phyloP scores from a whole-genome alignment of 768 basidiomycete species.

The Tricholoma terreum region DNA sequence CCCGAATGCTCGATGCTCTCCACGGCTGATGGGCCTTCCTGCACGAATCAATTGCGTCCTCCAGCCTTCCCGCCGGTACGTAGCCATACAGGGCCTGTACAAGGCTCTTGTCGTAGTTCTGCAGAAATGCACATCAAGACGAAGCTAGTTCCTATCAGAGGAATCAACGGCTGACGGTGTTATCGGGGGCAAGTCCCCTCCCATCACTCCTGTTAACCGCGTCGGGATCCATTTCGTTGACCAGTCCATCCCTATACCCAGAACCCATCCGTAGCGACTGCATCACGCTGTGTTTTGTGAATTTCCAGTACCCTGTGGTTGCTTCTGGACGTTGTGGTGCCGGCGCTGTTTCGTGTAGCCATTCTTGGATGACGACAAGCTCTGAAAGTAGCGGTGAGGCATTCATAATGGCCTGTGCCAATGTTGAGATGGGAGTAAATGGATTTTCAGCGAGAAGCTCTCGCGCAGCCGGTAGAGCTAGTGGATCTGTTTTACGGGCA shows the following conservation, averaged over 20 bases:
- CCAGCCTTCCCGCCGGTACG: slow-evolving; percentile 80
- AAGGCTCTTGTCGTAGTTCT: slow-evolving; percentile 82
- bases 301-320: no score
- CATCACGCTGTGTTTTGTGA: slow-evolving; percentile 68
- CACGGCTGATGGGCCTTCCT: slow-evolving; percentile 84
- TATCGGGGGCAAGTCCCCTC: slow-evolving; percentile 65
- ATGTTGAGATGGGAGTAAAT: slow-evolving; percentile 73
- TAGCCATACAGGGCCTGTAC: slow-evolving; percentile 76
- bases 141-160: background rate
- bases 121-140: no score
- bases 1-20: slow-evolving; percentile 87
- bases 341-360: slow-evolving; percentile 82
- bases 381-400: slow-evolving; percentile 67
- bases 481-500: slow-evolving; percentile 62
- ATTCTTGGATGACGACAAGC: slow-evolving; percentile 79
- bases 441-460: slow-evolving; percentile 67
- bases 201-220: slow-evolving; percentile 56
- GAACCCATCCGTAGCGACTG: slow-evolving; percentile 54
- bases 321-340: no score
- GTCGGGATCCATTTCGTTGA: slow-evolving; percentile 80
- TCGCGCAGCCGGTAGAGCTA: slow-evolving; percentile 45
- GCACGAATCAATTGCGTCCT: slow-evolving; percentile 81
- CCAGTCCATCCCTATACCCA: no score
- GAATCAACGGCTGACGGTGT: slow-evolving; percentile 66
- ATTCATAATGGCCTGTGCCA: slow-evolving; percentile 72